Evolutionary conservation across 768 basidiomycete species (phyloP), one percentile per base, ranked within the genome.

Genomic region (Boletellus ananas): DNA sequence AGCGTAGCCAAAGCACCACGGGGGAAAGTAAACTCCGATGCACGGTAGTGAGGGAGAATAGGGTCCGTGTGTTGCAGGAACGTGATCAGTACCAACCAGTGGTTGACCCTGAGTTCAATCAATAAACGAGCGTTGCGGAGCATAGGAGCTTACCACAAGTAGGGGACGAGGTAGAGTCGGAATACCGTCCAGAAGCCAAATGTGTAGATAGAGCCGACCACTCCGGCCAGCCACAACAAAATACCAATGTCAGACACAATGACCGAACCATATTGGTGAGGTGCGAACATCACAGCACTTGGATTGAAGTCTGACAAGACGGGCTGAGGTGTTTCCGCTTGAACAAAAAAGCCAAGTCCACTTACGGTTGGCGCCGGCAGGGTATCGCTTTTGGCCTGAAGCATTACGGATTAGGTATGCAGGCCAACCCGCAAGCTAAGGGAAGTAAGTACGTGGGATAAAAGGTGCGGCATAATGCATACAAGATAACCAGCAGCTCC

Each of bases 1-100:
- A 97, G 76, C 11, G 95, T 99, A 45, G 90, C 74, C 45, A 98
- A 83, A 14, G 95, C 95, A 51, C 95, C 95, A 58, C 93, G 90
- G 38, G 86, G 76, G 79, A 98, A 99, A 34, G 85, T 94, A 78
- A 95, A 97, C 64, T 88, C 85, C 34, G 81, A 65, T 13, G 85
- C 81, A 56, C 90, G 88, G 78, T 96, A 97, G 72, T 97, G 95
- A 43, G 94, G 94, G 38, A 98, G 81, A 40, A 87, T 69, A 17
- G 94, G 92, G 72, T 97, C 95, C 60, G 95, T 97, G 76, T 99
- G 95, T 74, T 99, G 95, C 44, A 97, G 78, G 87, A 92, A 97
- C 17, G 94, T 96, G 74, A 97, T 96, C 60, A 93, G 63, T 50
- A 97, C 91, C 47, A 97, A 79, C 94, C 94, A 96, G 77, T 93